These are phyloP conservation scores for Phaseolus lunatus DNA, from an alignment of 306 rosid species.

Conservation along the genomic window DNA sequence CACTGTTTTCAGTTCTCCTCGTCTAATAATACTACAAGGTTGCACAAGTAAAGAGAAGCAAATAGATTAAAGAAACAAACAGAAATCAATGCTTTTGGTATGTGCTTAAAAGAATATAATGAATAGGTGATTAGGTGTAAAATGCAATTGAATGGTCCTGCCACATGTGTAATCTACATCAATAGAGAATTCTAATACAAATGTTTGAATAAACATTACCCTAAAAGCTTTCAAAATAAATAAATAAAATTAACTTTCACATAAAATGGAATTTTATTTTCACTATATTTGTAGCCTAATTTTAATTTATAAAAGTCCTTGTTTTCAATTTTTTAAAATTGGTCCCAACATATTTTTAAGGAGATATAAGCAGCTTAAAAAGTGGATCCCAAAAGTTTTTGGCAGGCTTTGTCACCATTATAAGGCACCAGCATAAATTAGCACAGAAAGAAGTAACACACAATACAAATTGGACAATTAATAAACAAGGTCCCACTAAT, in stretches of 20 bases:
- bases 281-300: too few relatives aligned
- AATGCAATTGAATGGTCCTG: constrained; percentile 23
- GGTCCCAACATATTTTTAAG: not conserved
- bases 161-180: too few relatives aligned
- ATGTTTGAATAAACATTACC: too few relatives aligned
- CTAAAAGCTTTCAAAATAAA: too few relatives aligned
- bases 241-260: too few relatives aligned
- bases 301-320: too few relatives aligned
- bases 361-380: not conserved
- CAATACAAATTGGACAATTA: not conserved
- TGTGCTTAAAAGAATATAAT: not conserved
- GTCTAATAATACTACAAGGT: not conserved
- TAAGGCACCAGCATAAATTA: constrained; percentile 37
- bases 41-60: not conserved
- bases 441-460: constrained; percentile 4
- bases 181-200: too few relatives aligned
- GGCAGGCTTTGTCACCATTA: constrained; percentile 17
- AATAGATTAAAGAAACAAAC: not conserved
- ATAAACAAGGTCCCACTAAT: constrained; percentile 40
- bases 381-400: constrained; percentile 42
- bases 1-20: constrained; percentile 48
- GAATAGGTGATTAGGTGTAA: constrained; percentile 18
- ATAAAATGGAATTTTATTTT: too few relatives aligned
- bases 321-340: too few relatives aligned
- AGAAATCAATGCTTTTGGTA: not conserved